Conservation (phyloP, 1,284 basidiomycete genomes). For the Moesziomyces antarcticus region DNA sequence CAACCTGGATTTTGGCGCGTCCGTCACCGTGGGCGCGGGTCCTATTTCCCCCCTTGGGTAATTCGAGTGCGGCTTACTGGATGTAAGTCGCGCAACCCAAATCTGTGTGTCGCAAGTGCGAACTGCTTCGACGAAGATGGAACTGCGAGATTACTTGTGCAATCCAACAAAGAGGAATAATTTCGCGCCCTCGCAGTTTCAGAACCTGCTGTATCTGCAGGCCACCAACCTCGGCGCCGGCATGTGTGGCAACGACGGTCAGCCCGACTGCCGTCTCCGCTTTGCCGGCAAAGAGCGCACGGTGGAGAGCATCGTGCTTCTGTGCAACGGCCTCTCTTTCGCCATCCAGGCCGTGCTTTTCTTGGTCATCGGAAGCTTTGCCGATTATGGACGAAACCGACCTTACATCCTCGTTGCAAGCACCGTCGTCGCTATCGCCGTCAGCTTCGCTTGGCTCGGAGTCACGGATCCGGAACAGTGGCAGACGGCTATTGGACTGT, state of each 20-base stretch:
- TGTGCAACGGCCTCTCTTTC: slow-evolving; percentile 53
- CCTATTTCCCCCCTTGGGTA: too few species aligned
- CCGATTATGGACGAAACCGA: slow-evolving; percentile 34
- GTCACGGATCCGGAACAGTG: slow-evolving; percentile 75
- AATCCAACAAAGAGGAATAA: too few species aligned
- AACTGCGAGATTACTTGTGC: too few species aligned
- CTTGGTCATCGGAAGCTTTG: slow-evolving; percentile 80
- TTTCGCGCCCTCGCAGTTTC: slow-evolving; percentile 80
- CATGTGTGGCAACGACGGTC: slow-evolving; percentile 33
- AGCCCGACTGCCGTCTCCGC: slow-evolving; percentile 69
- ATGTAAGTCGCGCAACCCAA: too few species aligned
- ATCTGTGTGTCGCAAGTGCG: too few species aligned
- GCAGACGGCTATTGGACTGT: slow-evolving; percentile 80
- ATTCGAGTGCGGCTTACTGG: too few species aligned
- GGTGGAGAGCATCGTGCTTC: slow-evolving; percentile 52
- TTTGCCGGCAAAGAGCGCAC: slow-evolving; percentile 68
- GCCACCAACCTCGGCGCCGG: slow-evolving; percentile 73
- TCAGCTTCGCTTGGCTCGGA: slow-evolving; percentile 35
- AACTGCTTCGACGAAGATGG: too few species aligned
- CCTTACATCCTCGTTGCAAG: slow-evolving; percentile 47
- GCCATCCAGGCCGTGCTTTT: slow-evolving; percentile 72
- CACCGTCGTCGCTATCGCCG: slow-evolving; percentile 37
- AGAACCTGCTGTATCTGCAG: slow-evolving; percentile 74
- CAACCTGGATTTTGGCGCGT: too few species aligned
- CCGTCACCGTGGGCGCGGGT: too few species aligned